Conservation (phyloP, 2,329 filamentous ascomycete species). For the Pyrenochaeta sp. region DNA sequence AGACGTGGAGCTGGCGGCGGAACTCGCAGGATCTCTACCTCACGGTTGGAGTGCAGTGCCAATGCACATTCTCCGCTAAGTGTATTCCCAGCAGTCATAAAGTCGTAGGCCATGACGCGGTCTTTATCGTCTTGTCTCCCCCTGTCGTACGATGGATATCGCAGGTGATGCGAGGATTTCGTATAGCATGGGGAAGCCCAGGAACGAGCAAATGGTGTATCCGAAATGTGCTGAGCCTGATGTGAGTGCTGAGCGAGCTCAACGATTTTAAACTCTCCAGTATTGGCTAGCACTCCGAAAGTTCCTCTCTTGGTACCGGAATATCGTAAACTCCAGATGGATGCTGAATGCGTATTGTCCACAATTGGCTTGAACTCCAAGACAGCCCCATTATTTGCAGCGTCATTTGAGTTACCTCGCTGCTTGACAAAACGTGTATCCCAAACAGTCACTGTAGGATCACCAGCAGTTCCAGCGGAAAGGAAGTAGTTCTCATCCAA, state of each 20-base stretch:
- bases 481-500: slow-evolving; percentile 84
- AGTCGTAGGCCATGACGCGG: slow-evolving; percentile 67
- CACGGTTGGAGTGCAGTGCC: slow-evolving; percentile 60
- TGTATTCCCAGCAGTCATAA: slow-evolving; percentile 58
- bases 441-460: slow-evolving; percentile 79
- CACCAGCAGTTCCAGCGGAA: slow-evolving; percentile 74
- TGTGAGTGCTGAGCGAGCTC: slow-evolving; percentile 61
- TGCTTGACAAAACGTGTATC: slow-evolving; percentile 66
- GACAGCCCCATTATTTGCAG: slow-evolving; percentile 64
- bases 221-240: slow-evolving; percentile 29
- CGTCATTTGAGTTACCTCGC: slow-evolving; percentile 45
- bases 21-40: slow-evolving; percentile 58
- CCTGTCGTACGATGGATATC: slow-evolving; percentile 56
- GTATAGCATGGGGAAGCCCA: slow-evolving; percentile 56
- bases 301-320: slow-evolving; percentile 65
- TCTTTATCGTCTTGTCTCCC: slow-evolving; percentile 54
- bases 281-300: slow-evolving; percentile 66
- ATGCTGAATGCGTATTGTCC: slow-evolving; percentile 56
- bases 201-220: slow-evolving; percentile 29
- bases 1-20: slow-evolving; percentile 53
- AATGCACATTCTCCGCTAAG: slow-evolving; percentile 60
- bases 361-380: slow-evolving; percentile 66
- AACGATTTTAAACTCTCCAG: slow-evolving; percentile 65
- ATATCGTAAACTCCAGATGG: slow-evolving; percentile 69
- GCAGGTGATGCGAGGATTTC: slow-evolving; percentile 51